These are phyloP conservation scores for Bifiguratus adelaidae DNA, from an alignment of 192 early-diverging fungal genomes.

Conservation along the genomic window DNA sequence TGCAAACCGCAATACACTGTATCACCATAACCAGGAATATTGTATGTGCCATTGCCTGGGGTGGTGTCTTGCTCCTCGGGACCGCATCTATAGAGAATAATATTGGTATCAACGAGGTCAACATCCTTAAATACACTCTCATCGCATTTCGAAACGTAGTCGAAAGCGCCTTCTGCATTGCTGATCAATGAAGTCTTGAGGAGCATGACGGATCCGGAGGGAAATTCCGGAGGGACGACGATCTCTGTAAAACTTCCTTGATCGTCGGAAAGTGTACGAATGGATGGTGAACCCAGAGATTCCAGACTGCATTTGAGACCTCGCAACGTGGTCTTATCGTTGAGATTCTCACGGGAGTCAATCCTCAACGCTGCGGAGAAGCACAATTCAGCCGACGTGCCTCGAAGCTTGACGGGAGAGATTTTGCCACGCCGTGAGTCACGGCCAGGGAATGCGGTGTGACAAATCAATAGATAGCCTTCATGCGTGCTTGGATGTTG, in stretches of 20 bases:
- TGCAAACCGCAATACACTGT: slow-evolving; percentile 88
- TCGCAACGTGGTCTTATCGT: slow-evolving; percentile 14
- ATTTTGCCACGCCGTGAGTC: slow-evolving; percentile 20
- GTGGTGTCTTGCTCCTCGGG: slow-evolving; percentile 77
- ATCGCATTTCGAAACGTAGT: slow-evolving; percentile 46
- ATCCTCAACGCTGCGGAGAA: slow-evolving; percentile 46
- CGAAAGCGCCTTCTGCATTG: slow-evolving; percentile 35
- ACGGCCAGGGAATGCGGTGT: slow-evolving; percentile 66
- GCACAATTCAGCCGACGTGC: slow-evolving; percentile 38
- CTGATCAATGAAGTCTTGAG: slow-evolving; percentile 48
- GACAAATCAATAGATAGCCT: slow-evolving; percentile 86
- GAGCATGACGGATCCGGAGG: slow-evolving; percentile 75
- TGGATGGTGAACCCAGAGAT: slow-evolving; percentile 32
- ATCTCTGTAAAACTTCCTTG: slow-evolving; percentile 51
- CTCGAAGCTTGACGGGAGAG: slow-evolving; percentile 48
- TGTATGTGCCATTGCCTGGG: slow-evolving; percentile 68
- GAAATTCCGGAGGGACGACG: slow-evolving; percentile 53
- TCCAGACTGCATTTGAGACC: slow-evolving; percentile 38
- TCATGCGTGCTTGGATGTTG: slow-evolving; percentile 83
- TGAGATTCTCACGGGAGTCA: slow-evolving; percentile 13
- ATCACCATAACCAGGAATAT: slow-evolving; percentile 77
- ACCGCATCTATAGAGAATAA: slow-evolving; percentile 76
- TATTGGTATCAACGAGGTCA: slow-evolving; percentile 66
- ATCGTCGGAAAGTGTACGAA: slow-evolving; percentile 27
- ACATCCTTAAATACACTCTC: slow-evolving; percentile 55